phyloP scores from a whole-genome alignment of 1,284 basidiomycete species.

The Sutorius eximius region DNA sequence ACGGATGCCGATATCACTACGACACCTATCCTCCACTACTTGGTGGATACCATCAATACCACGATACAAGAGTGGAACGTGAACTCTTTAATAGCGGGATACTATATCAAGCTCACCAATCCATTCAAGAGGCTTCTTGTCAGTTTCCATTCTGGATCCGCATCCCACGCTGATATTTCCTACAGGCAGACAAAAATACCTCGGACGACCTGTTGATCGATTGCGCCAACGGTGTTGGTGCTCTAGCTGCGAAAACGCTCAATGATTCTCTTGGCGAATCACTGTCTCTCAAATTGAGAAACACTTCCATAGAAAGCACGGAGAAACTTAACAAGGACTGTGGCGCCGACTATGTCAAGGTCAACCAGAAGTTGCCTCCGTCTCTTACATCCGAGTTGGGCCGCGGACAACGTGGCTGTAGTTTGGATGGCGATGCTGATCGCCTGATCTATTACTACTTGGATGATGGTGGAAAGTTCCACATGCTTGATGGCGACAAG shows the following conservation, averaged over 20 bases:
- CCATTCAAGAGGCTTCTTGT: constrained; percentile 90
- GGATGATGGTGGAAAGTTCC: constrained; percentile 77
- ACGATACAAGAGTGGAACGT: constrained; percentile 79
- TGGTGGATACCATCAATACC: constrained; percentile 90
- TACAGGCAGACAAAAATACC: constrained; percentile 60
- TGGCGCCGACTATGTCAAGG: constrained; percentile 98
- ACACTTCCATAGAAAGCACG: constrained; percentile 62
- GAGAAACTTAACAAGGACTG: constrained; percentile 86
- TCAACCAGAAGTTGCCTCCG: constrained; percentile 81
- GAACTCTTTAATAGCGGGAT: constrained; percentile 82
- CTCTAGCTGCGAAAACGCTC: constrained; percentile 66
- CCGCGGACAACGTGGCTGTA: constrained; percentile 82
- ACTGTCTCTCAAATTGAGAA: constrained; percentile 62
- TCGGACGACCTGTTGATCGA: constrained; percentile 77
- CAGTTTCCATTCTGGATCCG: constrained; percentile 34
- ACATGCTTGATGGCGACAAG: constrained; percentile 97
- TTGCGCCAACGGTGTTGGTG: constrained; percentile 97
- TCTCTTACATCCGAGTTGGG: constrained; percentile 61
- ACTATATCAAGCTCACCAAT: constrained; percentile 81
- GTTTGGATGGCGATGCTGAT: constrained; percentile 97
- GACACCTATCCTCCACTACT: constrained; percentile 95
- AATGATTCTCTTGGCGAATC: constrained; percentile 53
- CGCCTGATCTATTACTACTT: constrained; percentile 95
- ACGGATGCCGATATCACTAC: constrained; percentile 84
- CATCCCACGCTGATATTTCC: constrained; percentile 9